Evolutionary conservation across 805 yeast species (phyloP).

Genomic region (Zygotorulaspora sp.): DNA sequence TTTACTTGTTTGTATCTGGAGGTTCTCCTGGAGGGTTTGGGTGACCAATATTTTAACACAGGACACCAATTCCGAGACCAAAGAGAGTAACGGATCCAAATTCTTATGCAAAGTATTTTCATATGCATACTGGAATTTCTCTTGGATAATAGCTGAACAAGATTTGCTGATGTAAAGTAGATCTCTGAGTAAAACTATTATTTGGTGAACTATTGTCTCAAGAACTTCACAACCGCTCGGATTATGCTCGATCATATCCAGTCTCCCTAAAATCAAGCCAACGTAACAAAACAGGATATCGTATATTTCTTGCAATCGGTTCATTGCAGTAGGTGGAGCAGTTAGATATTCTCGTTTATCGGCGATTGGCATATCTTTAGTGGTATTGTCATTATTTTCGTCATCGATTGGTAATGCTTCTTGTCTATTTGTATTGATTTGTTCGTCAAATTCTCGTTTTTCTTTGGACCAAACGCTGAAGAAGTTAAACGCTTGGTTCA

Average conservation of each 20-base stretch:
- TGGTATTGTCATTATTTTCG: not conserved
- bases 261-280: constrained; percentile 66
- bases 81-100: constrained; percentile 53
- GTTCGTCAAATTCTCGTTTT: constrained; percentile 42
- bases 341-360: constrained; percentile 38
- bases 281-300: constrained; percentile 56
- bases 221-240: constrained; percentile 62
- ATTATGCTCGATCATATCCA: constrained; percentile 73
- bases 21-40: constrained; percentile 44
- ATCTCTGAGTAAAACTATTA: constrained; percentile 60
- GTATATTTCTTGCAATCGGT: constrained; percentile 60
- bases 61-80: constrained; percentile 61
- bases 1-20: constrained; percentile 18
- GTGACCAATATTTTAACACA: constrained; percentile 60
- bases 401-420: not conserved
- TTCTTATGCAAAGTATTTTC: constrained; percentile 37
- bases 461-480: constrained; percentile 70
- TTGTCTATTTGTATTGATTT: constrained; percentile 11
- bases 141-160: constrained; percentile 37
- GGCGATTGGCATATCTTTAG: not conserved
- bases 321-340: constrained; percentile 57
- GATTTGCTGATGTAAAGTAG: constrained; percentile 54
- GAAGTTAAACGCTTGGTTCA: constrained; percentile 59
- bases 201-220: constrained; percentile 64
- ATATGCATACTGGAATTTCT: constrained; percentile 28